phyloP scores from a whole-genome alignment of 805 yeast species.

The Jamesozyma jinghongensis region DNA sequence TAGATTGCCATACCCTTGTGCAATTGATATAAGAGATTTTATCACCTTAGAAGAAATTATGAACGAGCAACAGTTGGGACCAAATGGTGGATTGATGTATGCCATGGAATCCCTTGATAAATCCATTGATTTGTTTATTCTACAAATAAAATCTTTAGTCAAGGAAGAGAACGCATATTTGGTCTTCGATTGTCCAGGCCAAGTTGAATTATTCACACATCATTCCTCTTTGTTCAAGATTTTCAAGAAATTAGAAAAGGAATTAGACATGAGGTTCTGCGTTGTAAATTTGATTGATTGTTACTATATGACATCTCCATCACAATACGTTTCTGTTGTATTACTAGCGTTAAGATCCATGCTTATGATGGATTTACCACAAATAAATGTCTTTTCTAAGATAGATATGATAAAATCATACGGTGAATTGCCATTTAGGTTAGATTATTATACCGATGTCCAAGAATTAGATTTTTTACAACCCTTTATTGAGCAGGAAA shows the following conservation, averaged over 20 bases:
- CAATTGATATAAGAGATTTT: conserved; percentile 70
- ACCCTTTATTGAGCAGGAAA: conserved; percentile 65
- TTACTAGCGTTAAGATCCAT: conserved; percentile 78
- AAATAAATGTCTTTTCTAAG: conserved; percentile 84
- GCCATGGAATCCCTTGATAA: conserved; percentile 65
- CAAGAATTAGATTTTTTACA: conserved; percentile 66
- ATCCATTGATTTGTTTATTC: conserved; percentile 49
- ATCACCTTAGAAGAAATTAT: conserved; percentile 69
- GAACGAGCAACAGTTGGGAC: conserved; percentile 65
- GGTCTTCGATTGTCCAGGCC: conserved; percentile 91
- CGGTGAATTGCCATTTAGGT: conserved; percentile 70
- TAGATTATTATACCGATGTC: conserved; percentile 86
- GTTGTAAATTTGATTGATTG: conserved; percentile 85
- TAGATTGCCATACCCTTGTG: conserved; percentile 56
- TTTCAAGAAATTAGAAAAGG: conserved; percentile 54
- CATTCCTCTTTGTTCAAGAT: conserved; percentile 65
- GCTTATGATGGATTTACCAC: conserved; percentile 90
- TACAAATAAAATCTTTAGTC: conserved; percentile 48
- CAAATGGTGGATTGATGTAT: conserved; percentile 82
- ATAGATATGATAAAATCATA: conserved; percentile 72
- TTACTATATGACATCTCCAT: conserved; percentile 71
- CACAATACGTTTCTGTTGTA: conserved; percentile 77
- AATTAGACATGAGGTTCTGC: conserved; percentile 61
- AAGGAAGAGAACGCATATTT: conserved; percentile 52
- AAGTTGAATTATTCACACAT: conserved; percentile 89